Evolutionary conservation across 2,329 filamentous ascomycete genomes (phyloP), one percentile per base, ranked within the genome.

Genomic region (Rutstroemia sp.): DNA sequence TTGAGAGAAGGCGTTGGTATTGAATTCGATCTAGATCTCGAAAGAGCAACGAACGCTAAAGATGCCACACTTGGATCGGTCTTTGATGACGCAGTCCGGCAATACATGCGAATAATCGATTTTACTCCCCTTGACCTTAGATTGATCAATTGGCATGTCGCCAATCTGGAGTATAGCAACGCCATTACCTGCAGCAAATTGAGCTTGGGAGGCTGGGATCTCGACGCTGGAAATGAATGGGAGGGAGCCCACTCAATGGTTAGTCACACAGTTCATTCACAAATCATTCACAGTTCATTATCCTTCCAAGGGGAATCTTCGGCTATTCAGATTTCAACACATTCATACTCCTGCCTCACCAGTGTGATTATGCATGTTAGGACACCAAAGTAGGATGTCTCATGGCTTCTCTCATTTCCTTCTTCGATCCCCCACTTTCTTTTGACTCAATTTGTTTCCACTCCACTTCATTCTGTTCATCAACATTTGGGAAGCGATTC

Each of bases 131-230:
- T 90, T 68, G 94, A 99, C 67, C 86, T 95, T 71, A 83, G 94
- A 47, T 77, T 99, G 16, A 80, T 97, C 67, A 99, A 96, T 68
- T 99, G 94, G 94, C 95, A 99, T 71, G 88, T 96, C 70, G 95
- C 95, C 62, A 99, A 99, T 68, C 79, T 99, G 14, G 94, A 99
- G 71, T 99, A 99, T 69, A 95, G 92, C 61, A 99, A 97, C 70
- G 94, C 94, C 2, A 89, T 86, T 2, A 95, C 91, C 62, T 84
- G 96, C 54, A 86, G 88, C 62, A 87, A 88, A 61, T 80, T 99
- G 18, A 97, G 92, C 70, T 81, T 99, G 14, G 84, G 86, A 7
- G 86, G 92, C 0, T 97, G 95, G 90, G 95, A 99, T 71, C 91
- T 99, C 66, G 95, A 99, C 68, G 91, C 92, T 50, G 94, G 94